phyloP scores from a whole-genome alignment of 1,284 basidiomycete genomes.

The Marasmius sp. region DNA sequence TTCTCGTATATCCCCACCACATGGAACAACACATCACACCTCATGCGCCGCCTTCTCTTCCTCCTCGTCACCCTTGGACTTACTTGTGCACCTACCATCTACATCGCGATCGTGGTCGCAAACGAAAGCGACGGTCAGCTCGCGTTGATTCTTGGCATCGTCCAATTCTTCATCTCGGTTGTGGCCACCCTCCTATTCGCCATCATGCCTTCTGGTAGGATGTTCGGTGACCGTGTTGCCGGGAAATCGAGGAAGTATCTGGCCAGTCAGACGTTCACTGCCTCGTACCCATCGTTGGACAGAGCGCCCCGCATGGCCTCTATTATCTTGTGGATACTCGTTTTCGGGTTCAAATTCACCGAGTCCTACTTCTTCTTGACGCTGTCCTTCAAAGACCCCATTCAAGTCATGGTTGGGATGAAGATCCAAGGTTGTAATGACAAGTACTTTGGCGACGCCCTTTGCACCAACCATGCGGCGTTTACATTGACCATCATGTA shows the following conservation, averaged over 20 bases:
- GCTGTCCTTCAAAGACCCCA: constrained; percentile 88
- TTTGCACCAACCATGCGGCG: constrained; percentile 88
- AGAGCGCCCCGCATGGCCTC: constrained; percentile 68
- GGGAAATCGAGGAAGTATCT: constrained; percentile 94
- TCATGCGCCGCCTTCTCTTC: constrained; percentile 85
- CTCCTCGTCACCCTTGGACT: constrained; percentile 81
- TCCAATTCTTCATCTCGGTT: constrained; percentile 90
- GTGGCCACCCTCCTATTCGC: constrained; percentile 81
- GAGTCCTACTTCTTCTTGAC: constrained; percentile 97
- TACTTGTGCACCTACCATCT: constrained; percentile 88
- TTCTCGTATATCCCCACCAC: constrained; percentile 95
- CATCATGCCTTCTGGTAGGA: constrained; percentile 87
- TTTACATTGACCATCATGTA: constrained; percentile 96
- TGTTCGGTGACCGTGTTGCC: constrained; percentile 94
- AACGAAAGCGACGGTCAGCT: constrained; percentile 63
- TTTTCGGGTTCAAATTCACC: constrained; percentile 92
- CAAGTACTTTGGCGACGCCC: constrained; percentile 74
- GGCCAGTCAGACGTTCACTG: constrained; percentile 94
- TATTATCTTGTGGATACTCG: constrained; percentile 79
- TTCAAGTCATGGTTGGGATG: constrained; percentile 91
- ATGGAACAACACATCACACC: constrained; percentile 96
- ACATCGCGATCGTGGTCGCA: constrained; percentile 76
- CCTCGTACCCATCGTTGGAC: constrained; percentile 79
- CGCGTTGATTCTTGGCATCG: constrained; percentile 85
- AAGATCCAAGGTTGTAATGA: constrained; percentile 86